Evolutionary conservation across 2,329 filamentous ascomycete genomes (phyloP).

Genomic region (Diaporthe helianthi): DNA sequence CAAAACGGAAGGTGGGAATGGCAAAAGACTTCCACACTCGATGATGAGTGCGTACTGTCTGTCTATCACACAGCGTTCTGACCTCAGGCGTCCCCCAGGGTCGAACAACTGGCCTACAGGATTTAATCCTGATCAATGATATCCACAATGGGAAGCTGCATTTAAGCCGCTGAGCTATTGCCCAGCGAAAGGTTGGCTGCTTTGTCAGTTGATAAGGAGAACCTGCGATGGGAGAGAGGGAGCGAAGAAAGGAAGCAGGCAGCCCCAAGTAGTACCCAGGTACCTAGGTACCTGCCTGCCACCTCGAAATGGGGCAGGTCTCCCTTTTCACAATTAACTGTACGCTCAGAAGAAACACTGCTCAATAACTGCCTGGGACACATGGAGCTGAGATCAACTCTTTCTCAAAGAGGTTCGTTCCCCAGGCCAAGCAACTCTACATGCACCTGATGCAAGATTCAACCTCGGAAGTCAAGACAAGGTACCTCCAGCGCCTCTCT

Average conservation of each 20-base stretch:
- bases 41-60: not conserved
- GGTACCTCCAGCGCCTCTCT: too few relatives aligned
- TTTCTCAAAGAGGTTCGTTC: too few relatives aligned
- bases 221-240: not conserved
- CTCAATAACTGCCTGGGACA: not conserved
- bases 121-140: not conserved
- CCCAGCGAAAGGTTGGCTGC: not conserved
- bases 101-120: not conserved
- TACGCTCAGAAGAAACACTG: not conserved
- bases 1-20: not conserved
- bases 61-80: not conserved
- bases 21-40: conserved; percentile 3
- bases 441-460: not conserved
- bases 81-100: not conserved
- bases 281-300: not conserved
- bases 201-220: not conserved
- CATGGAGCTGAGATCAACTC: too few relatives aligned
- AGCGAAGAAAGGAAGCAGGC: not conserved
- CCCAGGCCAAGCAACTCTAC: not conserved
- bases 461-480: too few relatives aligned
- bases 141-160: too few relatives aligned
- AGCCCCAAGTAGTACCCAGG: not conserved
- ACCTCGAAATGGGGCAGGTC: not conserved
- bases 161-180: not conserved
- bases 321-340: not conserved